Conservation (phyloP, 495 filamentous ascomycete genomes). For the Pyronema domesticum region DNA sequence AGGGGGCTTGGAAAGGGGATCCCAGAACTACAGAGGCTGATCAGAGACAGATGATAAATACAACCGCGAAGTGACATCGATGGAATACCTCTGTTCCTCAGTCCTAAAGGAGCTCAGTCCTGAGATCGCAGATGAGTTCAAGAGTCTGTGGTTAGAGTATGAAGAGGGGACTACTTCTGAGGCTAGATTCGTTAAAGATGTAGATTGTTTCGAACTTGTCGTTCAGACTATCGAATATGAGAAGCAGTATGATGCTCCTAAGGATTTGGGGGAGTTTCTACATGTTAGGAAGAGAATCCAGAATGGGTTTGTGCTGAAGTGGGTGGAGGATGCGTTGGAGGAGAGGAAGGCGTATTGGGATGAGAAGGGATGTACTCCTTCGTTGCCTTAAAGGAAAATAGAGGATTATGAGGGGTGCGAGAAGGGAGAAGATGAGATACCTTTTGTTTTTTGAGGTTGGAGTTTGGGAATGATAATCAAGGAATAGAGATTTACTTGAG, state of each 20-base stretch:
- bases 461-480: too few species aligned
- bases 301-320: slow-evolving; percentile 58
- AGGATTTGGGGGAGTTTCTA: slow-evolving; percentile 72
- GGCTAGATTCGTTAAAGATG: slow-evolving; percentile 76
- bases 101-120: slow-evolving; percentile 60
- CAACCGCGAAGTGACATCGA: slow-evolving; percentile 65
- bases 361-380: too few species aligned
- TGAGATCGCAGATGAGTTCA: slow-evolving; percentile 45
- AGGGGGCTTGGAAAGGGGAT: too few species aligned
- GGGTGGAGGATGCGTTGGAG: slow-evolving; percentile 54
- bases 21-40: too few species aligned
- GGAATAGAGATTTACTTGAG: too few species aligned
- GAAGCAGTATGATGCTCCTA: slow-evolving; percentile 39
- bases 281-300: slow-evolving; percentile 55
- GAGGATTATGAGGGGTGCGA: too few species aligned
- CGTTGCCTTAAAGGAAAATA: too few species aligned
- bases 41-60: slow-evolving; percentile 47
- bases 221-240: slow-evolving; percentile 97
- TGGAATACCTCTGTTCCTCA: slow-evolving; percentile 63
- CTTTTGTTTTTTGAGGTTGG: too few species aligned
- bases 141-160: slow-evolving; percentile 78
- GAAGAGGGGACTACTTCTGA: slow-evolving; percentile 70
- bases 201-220: slow-evolving; percentile 89
- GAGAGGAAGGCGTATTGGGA: slow-evolving; percentile 67
- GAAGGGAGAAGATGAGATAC: too few species aligned